Conservation (phyloP, 177 flowering plant genomes). For the Telopea speciosissima region DNA sequence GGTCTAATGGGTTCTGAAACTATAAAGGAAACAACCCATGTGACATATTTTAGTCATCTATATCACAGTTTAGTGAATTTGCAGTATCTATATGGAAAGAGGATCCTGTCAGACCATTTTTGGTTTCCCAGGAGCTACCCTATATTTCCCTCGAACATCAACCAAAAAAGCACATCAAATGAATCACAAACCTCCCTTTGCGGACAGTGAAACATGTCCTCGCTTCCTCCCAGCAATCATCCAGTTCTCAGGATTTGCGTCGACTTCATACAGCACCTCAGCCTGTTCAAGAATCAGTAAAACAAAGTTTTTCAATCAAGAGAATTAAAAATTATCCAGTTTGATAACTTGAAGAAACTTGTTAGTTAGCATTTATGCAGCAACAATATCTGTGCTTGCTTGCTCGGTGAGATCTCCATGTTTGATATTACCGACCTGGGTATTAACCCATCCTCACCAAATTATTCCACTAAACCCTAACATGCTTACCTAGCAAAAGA, state of each 20-base stretch:
- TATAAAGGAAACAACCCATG: neutral
- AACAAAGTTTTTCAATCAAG: neutral
- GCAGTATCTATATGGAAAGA: neutral
- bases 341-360: neutral
- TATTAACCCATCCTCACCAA: neutral
- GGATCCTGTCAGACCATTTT: neutral
- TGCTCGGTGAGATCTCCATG: neutral
- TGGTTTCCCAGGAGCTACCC: neutral
- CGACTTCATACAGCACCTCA: conserved; percentile 83
- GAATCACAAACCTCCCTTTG: conserved; percentile 51
- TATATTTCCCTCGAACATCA: neutral
- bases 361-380: neutral
- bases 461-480: neutral
- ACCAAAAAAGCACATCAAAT: neutral
- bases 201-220: conserved; percentile 71
- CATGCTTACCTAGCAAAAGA: neutral
- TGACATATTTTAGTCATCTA: neutral
- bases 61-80: neutral
- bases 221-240: conserved; percentile 99
- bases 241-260: conserved; percentile 81
- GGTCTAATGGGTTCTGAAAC: neutral
- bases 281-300: conserved; percentile 39
- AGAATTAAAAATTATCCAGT: neutral
- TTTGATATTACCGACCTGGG: neutral
- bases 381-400: neutral